Base-by-base conservation (phyloP, 139 green algal species). In the Nannochloris sp. region DNA sequence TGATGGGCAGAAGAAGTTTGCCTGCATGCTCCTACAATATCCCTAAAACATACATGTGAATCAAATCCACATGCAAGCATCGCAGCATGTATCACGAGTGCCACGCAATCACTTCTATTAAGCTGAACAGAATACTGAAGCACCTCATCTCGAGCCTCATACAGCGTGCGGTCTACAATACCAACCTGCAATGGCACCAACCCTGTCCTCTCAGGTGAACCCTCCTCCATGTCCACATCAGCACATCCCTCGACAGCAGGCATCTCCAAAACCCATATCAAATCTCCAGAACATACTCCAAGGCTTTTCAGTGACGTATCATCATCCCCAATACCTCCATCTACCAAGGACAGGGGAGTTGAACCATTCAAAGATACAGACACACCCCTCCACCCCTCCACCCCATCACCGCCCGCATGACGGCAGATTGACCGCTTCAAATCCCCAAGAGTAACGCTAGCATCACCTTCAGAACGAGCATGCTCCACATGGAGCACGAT, bases 1-100 rank as follows among this genome's bases (percentile, higher is more conserved):
- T 53, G 16, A 53, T 53, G n/a, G 17, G n/a, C 46, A 26, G 46
- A 53, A 26, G 6, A 28, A 6, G 46, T 53, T 5, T 23, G 2
- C 20, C n/a, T 53, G 17, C 46, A 53, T 53, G 14, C 8, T 28
- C 46, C 46, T 5, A 20, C 12, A 53, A 53, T 11, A 53, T 28
- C 46, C 46, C 46, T 11, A 26, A 23, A 53, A 12, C 17, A 20
- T 5, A 53, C 12, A 53, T 53, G 6, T 28, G 46, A 9, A 53
- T 53, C 46, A 53, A 53, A 53, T n/a, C 75, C 72, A 26, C 43
- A 71, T 40, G 81, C 72, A 45, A 78, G 48, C 70, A 81, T 72
- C 1, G 66, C 72, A 20, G 75, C 75, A 46, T 82, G 75, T 4
- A 64, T 59, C 17, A 69, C 44, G n/a, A 81, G 60, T 69, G 77